These are phyloP conservation scores for Funneliformis geosporum DNA, from an alignment of 192 early-diverging fungal genomes.

Conservation along the genomic window DNA sequence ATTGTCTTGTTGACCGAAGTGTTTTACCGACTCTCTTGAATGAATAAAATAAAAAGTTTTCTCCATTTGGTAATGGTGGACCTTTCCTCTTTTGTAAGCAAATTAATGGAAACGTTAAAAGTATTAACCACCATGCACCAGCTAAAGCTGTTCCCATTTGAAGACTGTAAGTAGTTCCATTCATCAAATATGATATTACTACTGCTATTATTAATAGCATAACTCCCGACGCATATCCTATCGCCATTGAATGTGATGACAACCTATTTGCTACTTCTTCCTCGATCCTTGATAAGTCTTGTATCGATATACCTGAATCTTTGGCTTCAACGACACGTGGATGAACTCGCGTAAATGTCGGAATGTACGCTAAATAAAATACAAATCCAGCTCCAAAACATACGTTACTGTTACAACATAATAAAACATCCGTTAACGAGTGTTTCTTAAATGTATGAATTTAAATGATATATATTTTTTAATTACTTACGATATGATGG, in stretches of 20 bases:
- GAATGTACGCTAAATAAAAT: constrained; percentile 58
- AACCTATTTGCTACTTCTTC: constrained; percentile 42
- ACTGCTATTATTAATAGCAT: constrained; percentile 40
- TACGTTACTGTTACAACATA: constrained; percentile 33
- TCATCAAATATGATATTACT: constrained; percentile 38
- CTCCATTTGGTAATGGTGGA: constrained; percentile 44
- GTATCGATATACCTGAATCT: background rate
- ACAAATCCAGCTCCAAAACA: constrained; percentile 52
- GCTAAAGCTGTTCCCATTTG: constrained; percentile 45
- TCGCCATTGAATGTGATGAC: constrained; percentile 45
- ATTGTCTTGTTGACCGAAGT: constrained; percentile 44
- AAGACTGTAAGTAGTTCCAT: constrained; percentile 40
- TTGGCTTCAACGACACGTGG: constrained; percentile 36
- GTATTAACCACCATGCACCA: constrained; percentile 54
- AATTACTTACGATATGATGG: constrained; percentile 37
- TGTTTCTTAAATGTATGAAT: background rate
- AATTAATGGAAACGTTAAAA: constrained; percentile 44
- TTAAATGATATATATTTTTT: background rate
- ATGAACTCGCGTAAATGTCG: constrained; percentile 45
- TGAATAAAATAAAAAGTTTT: constrained; percentile 47
- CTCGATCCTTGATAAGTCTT: constrained; percentile 1
- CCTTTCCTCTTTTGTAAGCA: constrained; percentile 45
- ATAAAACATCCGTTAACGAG: background rate
- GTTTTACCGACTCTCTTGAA: constrained; percentile 44
- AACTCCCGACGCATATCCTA: constrained; percentile 42